Percentiles rank a stretch among this genome's conserved stretches.
Conservation (phyloP, 495 filamentous ascomycete species). For the Hyphodiscus hymeniophilus region DNA sequence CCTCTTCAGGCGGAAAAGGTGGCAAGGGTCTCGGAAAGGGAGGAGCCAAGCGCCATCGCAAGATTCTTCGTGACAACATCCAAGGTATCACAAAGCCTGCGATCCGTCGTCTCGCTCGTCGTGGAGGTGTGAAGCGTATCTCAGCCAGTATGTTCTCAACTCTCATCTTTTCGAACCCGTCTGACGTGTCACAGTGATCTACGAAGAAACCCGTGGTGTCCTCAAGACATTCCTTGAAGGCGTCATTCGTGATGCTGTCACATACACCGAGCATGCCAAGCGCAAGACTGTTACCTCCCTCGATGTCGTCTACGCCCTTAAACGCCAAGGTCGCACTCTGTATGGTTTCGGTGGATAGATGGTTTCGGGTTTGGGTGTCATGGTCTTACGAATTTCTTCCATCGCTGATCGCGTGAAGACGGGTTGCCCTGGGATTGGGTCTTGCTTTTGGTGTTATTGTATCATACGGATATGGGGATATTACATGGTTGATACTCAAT, state of each 20-base stretch:
- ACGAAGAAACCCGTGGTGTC: conserved; percentile 99
- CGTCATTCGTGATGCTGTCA: conserved; percentile 98
- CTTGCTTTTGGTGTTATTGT: conserved; percentile 13
- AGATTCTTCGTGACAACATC: conserved; percentile 99
- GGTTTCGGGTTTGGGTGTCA: neutral
- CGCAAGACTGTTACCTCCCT: conserved; percentile 84
- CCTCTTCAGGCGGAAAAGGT: conserved; percentile 72
- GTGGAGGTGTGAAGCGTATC: conserved; percentile 99
- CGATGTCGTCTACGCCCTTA: conserved; percentile 91
- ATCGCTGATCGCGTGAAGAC: conserved; percentile 6
- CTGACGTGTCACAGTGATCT: conserved; percentile 58
- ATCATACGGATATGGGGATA: conserved; percentile 9
- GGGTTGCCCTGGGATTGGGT: conserved; percentile 14
- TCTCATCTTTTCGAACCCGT: neutral
- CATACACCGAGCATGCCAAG: conserved; percentile 59
- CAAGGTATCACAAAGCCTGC: conserved; percentile 99
- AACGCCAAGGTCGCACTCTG: conserved; percentile 89
- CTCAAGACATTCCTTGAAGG: conserved; percentile 99
- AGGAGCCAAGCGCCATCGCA: conserved; percentile 89
- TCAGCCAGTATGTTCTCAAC: conserved; percentile 52
- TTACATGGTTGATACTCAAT: conserved; percentile 6
- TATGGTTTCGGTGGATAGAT: conserved; percentile 93
- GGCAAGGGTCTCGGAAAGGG: conserved; percentile 91
- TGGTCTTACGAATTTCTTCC: conserved; percentile 19
- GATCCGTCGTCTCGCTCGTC: conserved; percentile 98